Evolutionary conservation across 2,329 filamentous ascomycete genomes (phyloP), one percentile per base, ranked within the genome.

Genomic region (Aspergillus eucalypticola): DNA sequence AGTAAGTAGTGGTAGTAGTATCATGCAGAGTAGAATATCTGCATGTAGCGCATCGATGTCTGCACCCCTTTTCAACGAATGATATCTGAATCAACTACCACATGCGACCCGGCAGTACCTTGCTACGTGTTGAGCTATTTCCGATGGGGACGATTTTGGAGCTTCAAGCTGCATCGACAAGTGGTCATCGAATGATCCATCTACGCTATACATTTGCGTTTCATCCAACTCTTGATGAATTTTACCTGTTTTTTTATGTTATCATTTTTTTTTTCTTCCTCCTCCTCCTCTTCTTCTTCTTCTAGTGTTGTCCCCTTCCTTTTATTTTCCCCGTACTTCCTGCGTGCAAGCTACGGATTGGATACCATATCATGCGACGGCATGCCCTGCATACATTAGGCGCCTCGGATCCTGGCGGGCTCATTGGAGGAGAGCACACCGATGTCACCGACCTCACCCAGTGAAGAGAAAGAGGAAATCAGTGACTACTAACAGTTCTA

Each of bases 341-440:
- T 55, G 53, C 27, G 17, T 29, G 27, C 55, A 57, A 29, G 55
- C 44, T 55, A 44, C 42, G 42, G 53, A 64, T 61, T 64, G 61
- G 61, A 58, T 61, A 61, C 61, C 61, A 52, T 64, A 35, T 55
- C 48, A 60, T 54, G 58, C 61, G 58, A 53, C 57, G 56, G 59
- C 54, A 57, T 52, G 39, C 56, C 41, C 53, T 64, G 59, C 61
- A 61, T 64, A 59, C 60, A 60, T 59, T 63, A 63, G 39, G 54
- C 50, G 25, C 49, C 46, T 50, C 46, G 46, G 39, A 44, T 42
- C 38, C 38, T n/a, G 23, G 52, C 52, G 42, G 52, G 52, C 39
- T 54, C 27, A 44, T 44, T 54, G 52, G 52, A 21, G 42, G 52
- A 35, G 32, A 35, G 25, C 42, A 53, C 52, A 51, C 32, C 29